Evolutionary conservation across 2,329 filamentous ascomycete genomes (phyloP).

Genomic region (Colletotrichum musae): DNA sequence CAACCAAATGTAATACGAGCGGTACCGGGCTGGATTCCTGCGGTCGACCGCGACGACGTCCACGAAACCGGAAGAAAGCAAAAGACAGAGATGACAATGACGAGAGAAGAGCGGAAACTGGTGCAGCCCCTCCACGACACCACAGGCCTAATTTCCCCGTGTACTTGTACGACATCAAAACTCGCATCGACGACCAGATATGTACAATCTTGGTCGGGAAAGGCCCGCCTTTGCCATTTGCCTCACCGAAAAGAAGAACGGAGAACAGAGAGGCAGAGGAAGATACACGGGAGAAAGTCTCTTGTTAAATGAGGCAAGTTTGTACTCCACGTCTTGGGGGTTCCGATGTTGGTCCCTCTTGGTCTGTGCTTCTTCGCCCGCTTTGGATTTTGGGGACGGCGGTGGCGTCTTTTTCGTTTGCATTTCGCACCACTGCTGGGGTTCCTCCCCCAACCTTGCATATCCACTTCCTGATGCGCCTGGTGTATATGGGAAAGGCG

Average conservation of each 20-base stretch:
- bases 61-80: slow-evolving; percentile 16
- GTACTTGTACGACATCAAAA: slow-evolving; percentile 23
- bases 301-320: neutral
- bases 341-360: neutral
- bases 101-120: neutral
- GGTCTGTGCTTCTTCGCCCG: neutral
- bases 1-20: slow-evolving; percentile 18
- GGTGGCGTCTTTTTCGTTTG: neutral
- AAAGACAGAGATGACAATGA: slow-evolving; percentile 3
- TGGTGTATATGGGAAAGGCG: neutral
- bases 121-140: neutral
- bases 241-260: neutral
- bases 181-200: neutral
- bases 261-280: neutral
- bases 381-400: neutral
- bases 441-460: too few relatives aligned
- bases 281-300: neutral
- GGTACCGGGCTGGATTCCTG: slow-evolving; percentile 32
- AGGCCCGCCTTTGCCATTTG: too few relatives aligned
- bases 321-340: slow-evolving; percentile 16
- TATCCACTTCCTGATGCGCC: too few relatives aligned
- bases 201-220: slow-evolving; percentile 19
- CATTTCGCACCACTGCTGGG: too few relatives aligned
- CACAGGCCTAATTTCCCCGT: neutral
- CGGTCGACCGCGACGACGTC: slow-evolving; percentile 27